Evolutionary conservation across 805 yeast species (phyloP).

Genomic region (Saccharomycopsis malanga): DNA sequence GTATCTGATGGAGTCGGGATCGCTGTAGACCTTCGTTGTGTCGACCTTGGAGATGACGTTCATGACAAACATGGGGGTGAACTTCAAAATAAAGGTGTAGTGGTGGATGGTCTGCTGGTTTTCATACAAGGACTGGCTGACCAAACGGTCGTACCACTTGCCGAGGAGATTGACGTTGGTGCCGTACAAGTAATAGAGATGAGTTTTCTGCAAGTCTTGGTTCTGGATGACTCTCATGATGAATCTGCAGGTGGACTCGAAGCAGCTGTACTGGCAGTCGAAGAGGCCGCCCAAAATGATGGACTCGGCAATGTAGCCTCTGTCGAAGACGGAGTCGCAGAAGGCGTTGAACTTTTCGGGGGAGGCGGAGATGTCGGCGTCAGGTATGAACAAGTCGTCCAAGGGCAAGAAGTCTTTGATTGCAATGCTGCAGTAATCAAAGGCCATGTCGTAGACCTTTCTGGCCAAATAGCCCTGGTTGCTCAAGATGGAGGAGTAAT

Average conservation of each 20-base stretch:
- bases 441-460: background rate
- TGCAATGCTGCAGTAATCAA: background rate
- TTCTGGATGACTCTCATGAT: background rate
- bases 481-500: background rate
- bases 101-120: background rate
- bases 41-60: background rate
- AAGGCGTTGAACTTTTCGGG: background rate
- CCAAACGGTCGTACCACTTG: background rate
- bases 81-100: background rate
- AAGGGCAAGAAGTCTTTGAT: background rate
- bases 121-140: background rate
- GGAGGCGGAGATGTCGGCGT: background rate
- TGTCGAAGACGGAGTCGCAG: background rate
- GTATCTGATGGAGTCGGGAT: background rate
- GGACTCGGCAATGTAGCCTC: background rate
- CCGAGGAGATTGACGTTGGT: background rate
- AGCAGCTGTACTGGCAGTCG: slow-evolving; percentile 4
- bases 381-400: background rate
- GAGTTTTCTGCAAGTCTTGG: background rate
- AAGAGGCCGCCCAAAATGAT: background rate
- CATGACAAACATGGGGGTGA: background rate
- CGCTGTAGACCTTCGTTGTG: background rate
- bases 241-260: background rate
- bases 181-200: background rate
- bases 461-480: slow-evolving; percentile 3